phyloP scores from a whole-genome alignment of 208 protist genomes.

The Perkinsela sp. region DNA sequence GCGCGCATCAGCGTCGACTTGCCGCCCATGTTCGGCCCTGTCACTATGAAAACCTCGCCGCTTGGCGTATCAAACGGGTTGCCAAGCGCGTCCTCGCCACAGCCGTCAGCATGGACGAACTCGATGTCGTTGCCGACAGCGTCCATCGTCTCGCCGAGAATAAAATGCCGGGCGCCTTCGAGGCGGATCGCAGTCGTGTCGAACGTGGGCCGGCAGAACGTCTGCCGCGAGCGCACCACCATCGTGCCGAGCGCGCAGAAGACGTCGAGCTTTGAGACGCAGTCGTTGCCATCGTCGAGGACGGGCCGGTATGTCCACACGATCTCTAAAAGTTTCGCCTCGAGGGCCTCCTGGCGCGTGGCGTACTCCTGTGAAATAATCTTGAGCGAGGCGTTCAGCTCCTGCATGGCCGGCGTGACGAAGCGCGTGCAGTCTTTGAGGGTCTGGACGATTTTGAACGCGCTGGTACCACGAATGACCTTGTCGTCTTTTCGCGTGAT shows the following conservation, averaged over 20 bases:
- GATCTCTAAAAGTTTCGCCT: constrained; percentile 64
- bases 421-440: constrained; percentile 85
- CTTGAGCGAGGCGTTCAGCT: constrained; percentile 42
- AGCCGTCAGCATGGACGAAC: constrained; percentile 10
- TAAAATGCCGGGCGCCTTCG: neutral
- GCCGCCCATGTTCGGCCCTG: constrained; percentile 85
- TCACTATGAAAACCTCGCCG: constrained; percentile 35
- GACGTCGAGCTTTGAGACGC: constrained; percentile 78
- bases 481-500: constrained; percentile 66
- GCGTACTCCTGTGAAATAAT: constrained; percentile 41
- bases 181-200: neutral
- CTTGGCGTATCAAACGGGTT: constrained; percentile 7
- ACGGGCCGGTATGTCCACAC: constrained; percentile 72
- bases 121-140: constrained; percentile 1
- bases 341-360: constrained; percentile 38
- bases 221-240: constrained; percentile 34
- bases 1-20: constrained; percentile 95
- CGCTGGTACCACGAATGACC: constrained; percentile 32
- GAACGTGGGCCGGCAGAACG: constrained; percentile 10
- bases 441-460: constrained; percentile 29
- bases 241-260: constrained; percentile 64
- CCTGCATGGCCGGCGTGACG: constrained; percentile 16
- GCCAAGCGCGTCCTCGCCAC: constrained; percentile 64
- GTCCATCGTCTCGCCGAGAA: neutral
- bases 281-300: constrained; percentile 65